These are phyloP conservation scores for Cladophialophora yegresii DNA, from an alignment of 2,329 filamentous ascomycete genomes.

Conservation along the genomic window DNA sequence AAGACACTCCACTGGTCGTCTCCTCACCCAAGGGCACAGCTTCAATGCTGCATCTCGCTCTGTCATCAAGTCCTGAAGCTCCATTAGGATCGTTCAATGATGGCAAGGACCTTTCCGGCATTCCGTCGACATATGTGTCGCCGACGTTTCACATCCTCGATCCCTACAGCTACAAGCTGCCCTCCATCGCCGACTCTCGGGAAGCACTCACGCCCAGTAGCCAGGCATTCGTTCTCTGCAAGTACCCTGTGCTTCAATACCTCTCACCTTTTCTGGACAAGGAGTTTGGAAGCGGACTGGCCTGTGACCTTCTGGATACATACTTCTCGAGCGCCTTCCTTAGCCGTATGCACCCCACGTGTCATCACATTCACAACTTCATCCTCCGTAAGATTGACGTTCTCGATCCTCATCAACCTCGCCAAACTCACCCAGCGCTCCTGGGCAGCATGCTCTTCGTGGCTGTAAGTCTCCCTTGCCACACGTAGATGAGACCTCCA, in stretches of 20 bases:
- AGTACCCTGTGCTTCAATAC: constrained; percentile 30
- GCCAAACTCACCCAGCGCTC: constrained; percentile 49
- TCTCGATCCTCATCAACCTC: constrained; percentile 45
- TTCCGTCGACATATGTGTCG: constrained; percentile 31
- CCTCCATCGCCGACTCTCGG: constrained; percentile 29
- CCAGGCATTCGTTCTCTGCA: constrained; percentile 25
- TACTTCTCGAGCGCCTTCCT: constrained; percentile 52
- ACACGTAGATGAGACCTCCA: background rate
- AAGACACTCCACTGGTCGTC: background rate
- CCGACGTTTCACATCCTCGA: constrained; percentile 31
- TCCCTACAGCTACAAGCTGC: constrained; percentile 32
- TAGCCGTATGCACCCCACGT: constrained; percentile 49
- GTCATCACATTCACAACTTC: constrained; percentile 53
- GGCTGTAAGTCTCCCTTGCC: constrained; percentile 31
- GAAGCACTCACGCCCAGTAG: constrained; percentile 28
- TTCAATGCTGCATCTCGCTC: constrained; percentile 22
- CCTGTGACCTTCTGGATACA: constrained; percentile 53
- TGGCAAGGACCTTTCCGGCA: constrained; percentile 23
- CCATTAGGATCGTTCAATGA: constrained; percentile 18
- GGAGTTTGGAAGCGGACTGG: constrained; percentile 38
- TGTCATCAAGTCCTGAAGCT: constrained; percentile 14
- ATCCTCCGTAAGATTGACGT: constrained; percentile 52
- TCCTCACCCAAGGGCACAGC: constrained; percentile 23
- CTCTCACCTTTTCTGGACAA: constrained; percentile 30
- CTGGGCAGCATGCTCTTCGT: constrained; percentile 54